Conservation (phyloP, 2,329 filamentous ascomycete species). For the Fonsecaea multimorphosa region DNA sequence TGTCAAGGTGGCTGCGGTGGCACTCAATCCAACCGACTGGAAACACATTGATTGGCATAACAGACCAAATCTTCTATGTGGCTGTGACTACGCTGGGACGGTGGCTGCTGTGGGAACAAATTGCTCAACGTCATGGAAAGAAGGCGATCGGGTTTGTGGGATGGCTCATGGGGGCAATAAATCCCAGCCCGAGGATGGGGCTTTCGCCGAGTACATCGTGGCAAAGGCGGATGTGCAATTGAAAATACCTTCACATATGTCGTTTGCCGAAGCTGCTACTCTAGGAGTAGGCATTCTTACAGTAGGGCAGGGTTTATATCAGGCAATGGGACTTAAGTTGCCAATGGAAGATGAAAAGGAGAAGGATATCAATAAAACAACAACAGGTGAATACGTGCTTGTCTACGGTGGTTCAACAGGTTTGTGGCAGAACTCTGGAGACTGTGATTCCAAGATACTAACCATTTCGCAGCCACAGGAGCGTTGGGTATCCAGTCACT, state of each 20-base stretch:
- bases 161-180: constrained; percentile 44
- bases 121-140: constrained; percentile 32
- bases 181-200: constrained; percentile 40
- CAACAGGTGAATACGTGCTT: constrained; percentile 42
- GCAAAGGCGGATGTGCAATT: constrained; percentile 41
- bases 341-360: constrained; percentile 24
- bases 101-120: constrained; percentile 36
- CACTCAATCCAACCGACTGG: constrained; percentile 21
- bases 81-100: constrained; percentile 44
- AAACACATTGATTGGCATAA: constrained; percentile 26
- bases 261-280: constrained; percentile 42
- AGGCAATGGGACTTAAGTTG: constrained; percentile 31
- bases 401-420: constrained; percentile 53
- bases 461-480: too few species aligned
- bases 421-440: constrained; percentile 42
- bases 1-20: constrained; percentile 17
- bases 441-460: too few species aligned
- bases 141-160: constrained; percentile 49
- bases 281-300: constrained; percentile 41
- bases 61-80: constrained; percentile 46
- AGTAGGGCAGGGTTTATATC: constrained; percentile 52
- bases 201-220: constrained; percentile 46
- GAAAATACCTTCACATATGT: constrained; percentile 42
- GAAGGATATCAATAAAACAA: not conserved
- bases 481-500: too few species aligned